Base-by-base conservation (phyloP, 371 early-diverging fungal species). In the Dichotomocladium elegans region DNA sequence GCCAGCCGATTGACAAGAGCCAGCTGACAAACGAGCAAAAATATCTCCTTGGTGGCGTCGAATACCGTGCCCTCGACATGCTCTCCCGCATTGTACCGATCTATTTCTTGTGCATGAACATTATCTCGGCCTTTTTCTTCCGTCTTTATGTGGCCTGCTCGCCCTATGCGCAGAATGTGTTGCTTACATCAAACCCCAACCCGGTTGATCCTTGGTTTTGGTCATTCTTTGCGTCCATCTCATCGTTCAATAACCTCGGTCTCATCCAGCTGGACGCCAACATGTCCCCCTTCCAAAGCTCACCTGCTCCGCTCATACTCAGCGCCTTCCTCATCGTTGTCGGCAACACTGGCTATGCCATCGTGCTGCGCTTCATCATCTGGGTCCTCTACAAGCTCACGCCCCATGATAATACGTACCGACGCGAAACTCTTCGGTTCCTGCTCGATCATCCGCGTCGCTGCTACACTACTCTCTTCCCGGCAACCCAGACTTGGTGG, bases 331-430 rank as follows among this genome's bases (percentile, higher is more conserved):
- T 75, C 11, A 61, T 75, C 34, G 26, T 75, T 10, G 58, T 55
- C 17, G 76, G 76, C 19, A 71, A 75, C 40, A 75, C 76, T 4
- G 76, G 68, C 3, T 75, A 64, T 59, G 68, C 76, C 0, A 55
- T 72, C 26, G 15, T 64, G 8, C 41, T 75, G 21, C 57, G 76
- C 21, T 51, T 64, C 3, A 53, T 65, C 29, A 65, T 75, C 0
- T 70, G 72, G 72, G 17, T 40, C 7, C 9, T 75, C 31, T 72
- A 67, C 45, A 53, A 60, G 28, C n/a, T 64, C 1, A 75, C 72
- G 2, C 72, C 76, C 2, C 33, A 57, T 14, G 53, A 64, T 1
- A 51, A 57, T 22, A 49, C 35, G 1, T 64, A 69, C 47, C 63
- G 55, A 24, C 64, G 60, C 40, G 72, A 75, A 37, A 65, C 72